A percentile compares a stretch with the other conserved stretches of the same genome.
Evolutionary conservation across 768 basidiomycete species (phyloP).

Genomic region (Rhodotorula taiwanensis): DNA sequence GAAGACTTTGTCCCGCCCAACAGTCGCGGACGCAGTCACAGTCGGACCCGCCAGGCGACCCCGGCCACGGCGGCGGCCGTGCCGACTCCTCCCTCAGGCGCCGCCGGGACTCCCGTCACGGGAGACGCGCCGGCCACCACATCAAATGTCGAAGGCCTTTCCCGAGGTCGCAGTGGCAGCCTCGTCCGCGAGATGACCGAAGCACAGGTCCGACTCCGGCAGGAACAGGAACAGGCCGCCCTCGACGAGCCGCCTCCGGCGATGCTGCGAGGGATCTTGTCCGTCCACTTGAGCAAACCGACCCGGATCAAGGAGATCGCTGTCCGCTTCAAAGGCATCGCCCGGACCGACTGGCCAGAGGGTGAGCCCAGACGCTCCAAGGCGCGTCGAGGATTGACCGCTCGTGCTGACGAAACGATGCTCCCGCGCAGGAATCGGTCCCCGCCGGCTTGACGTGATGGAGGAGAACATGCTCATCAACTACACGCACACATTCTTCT

Average conservation of each 20-base stretch:
- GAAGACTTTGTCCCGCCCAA: constrained; percentile 24
- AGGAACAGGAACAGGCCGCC: neutral
- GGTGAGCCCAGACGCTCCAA: constrained; percentile 58
- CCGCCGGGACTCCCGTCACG: neutral
- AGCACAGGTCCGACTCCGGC: constrained; percentile 1
- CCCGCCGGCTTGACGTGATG: constrained; percentile 63
- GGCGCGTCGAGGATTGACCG: no score
- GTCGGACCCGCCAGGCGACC: constrained; percentile 12
- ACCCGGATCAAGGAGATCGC: constrained; percentile 80
- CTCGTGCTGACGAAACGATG: neutral
- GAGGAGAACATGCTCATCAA: constrained; percentile 73
- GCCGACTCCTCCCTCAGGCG: no score
- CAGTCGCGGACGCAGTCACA: constrained; percentile 18
- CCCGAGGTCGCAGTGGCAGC: constrained; percentile 16
- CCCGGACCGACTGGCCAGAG: constrained; percentile 74
- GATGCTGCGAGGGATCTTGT: constrained; percentile 60
- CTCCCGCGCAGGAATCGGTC: constrained; percentile 50
- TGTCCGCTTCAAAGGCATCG: constrained; percentile 66
- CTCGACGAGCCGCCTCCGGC: constrained; percentile 48
- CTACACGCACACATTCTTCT: constrained; percentile 65
- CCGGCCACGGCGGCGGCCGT: neutral
- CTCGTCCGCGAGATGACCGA: constrained; percentile 18
- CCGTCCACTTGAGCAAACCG: constrained; percentile 62
- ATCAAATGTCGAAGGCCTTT: constrained; percentile 7
- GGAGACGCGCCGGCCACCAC: neutral